Evolutionary conservation across 371 early-diverging fungal species (phyloP).

Genomic region (Mucor piriformis): DNA sequence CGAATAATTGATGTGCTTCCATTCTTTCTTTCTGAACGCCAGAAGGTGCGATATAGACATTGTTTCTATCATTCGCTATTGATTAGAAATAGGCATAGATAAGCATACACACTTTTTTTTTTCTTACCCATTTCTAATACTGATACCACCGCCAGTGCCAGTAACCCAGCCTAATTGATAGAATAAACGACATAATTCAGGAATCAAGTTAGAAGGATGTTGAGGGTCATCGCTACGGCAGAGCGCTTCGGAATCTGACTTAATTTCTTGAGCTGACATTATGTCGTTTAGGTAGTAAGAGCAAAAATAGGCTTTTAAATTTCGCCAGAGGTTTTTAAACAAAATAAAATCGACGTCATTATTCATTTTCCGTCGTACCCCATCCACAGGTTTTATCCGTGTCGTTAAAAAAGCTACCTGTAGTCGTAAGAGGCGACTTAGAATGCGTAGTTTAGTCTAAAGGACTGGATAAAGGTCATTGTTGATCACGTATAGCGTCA

Average conservation of each 20-base stretch:
- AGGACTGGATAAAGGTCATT: too few relatives aligned
- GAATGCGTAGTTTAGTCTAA: too few relatives aligned
- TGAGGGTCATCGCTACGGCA: conserved; percentile 65
- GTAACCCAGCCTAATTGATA: conserved; percentile 95
- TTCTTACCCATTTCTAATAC: conserved; percentile 77
- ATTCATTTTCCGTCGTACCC: too few relatives aligned
- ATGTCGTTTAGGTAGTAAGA: too few relatives aligned
- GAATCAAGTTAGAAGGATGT: conserved; percentile 91
- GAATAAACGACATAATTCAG: conserved; percentile 90
- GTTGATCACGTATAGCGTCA: too few relatives aligned
- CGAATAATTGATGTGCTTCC: conserved; percentile 82
- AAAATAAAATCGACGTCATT: too few relatives aligned
- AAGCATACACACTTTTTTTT: background rate
- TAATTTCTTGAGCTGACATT: background rate
- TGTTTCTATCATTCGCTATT: conserved; percentile 43
- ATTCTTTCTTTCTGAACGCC: conserved; percentile 97
- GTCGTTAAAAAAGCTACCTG: too few relatives aligned
- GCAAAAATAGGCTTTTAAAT: too few relatives aligned
- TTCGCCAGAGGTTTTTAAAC: too few relatives aligned
- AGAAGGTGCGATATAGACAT: conserved; percentile 91
- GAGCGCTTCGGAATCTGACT: conserved; percentile 36
- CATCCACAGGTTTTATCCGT: too few relatives aligned
- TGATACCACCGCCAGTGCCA: conserved; percentile 95
- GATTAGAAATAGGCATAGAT: background rate
- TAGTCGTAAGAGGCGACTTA: too few relatives aligned